Base-by-base conservation (phyloP, 2,329 filamentous ascomycete genomes). In the Phaeosphaeriaceae sp. region DNA sequence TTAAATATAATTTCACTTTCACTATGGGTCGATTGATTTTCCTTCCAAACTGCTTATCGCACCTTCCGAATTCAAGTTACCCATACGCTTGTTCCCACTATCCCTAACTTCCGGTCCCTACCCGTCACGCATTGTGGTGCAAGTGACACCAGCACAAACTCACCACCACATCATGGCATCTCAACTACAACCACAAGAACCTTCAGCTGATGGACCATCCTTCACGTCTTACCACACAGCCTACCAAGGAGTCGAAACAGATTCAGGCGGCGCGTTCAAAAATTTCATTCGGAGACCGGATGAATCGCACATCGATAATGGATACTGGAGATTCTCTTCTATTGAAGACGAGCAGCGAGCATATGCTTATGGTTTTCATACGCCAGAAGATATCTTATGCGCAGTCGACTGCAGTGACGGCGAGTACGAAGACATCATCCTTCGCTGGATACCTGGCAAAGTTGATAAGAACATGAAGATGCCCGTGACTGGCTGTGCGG, bases 241-340 rank as follows among this genome's bases (percentile, higher is more conserved):
- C 9, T 61, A 63, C 32, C 34, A 54, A n/a, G 56, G 45, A 29
- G 36, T 16, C 8, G 46, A 23, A 12, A 34, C 9, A 15, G n/a
- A 29, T 6, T 15, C 34, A 9, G 44, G 49, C 13, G 59, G 55
- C 17, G 40, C 21, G 0, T 64, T 65, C 29, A 15, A 48, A 2
- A 42, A 58, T 13, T 57, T 60, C 16, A 16, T 46, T 2, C 42
- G 44, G 6, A 30, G 28, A 1, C 15, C 36, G 6, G 39, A 56
- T 5, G 17, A 45, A 6, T 42, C 43, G 0, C 57, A 59, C 15
- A 0, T 42, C 4, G 13, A 28, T 4, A 36, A 36, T 15, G 61
- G 60, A 0, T 58, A 63, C 17, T 66, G 60, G 60, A 44, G n/a
- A 13, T 63, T 64, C 23, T 16, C 23, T 7, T 42, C 42, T 9